Evolutionary conservation across 106 monocot genomes (phyloP).

Genomic region (Dactylorhiza incarnata): DNA sequence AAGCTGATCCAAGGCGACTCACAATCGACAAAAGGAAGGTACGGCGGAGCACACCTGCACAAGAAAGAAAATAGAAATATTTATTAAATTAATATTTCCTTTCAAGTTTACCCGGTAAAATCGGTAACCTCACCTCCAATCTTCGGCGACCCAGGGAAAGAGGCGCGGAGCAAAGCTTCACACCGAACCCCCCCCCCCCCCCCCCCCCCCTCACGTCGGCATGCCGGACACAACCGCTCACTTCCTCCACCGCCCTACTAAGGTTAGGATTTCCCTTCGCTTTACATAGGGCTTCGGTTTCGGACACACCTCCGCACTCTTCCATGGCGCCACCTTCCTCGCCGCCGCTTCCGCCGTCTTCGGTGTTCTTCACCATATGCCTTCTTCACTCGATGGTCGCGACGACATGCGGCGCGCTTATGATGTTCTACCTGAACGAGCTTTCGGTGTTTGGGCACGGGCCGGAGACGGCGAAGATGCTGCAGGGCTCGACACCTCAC

Average conservation of each 20-base stretch:
- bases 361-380: constrained; percentile 66
- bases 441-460: constrained; percentile 64
- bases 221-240: neutral
- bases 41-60: too few relatives aligned
- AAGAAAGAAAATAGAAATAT: too few relatives aligned
- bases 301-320: neutral
- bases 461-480: constrained; percentile 54
- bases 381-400: constrained; percentile 57
- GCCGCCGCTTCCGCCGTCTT: constrained; percentile 18
- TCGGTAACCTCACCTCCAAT: neutral
- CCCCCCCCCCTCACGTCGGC: neutral
- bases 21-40: too few relatives aligned
- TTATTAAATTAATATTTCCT: neutral
- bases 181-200: neutral
- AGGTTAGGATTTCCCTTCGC: neutral
- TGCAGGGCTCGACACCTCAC: constrained; percentile 84
- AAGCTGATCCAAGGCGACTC: too few relatives aligned
- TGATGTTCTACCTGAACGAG: constrained; percentile 86
- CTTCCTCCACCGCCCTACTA: neutral
- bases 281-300: neutral
- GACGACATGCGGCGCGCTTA: constrained; percentile 60
- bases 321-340: neutral
- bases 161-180: neutral
- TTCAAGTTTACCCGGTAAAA: neutral
- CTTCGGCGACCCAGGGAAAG: neutral